Evolutionary conservation across 495 filamentous ascomycete genomes (phyloP), one percentile per base, ranked within the genome.

Genomic region (Viridothelium virens): DNA sequence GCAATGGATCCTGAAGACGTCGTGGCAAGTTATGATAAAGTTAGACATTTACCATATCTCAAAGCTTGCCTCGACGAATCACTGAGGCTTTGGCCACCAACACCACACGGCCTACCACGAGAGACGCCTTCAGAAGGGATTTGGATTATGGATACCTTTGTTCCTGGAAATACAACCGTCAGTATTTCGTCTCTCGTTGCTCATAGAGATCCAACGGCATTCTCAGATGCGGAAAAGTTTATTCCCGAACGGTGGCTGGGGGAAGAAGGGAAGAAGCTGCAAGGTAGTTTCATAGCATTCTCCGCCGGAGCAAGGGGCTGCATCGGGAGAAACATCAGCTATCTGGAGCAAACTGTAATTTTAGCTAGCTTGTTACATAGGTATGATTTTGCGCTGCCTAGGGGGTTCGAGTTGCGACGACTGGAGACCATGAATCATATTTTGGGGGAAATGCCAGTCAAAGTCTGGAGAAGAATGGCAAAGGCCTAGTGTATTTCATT

Each of bases 291-390:
- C 47, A 71, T 82, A 56, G 72, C 79, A 5, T 81, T 82, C 66
- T 75, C 72, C 61, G 71, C 76, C 2, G 78, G 78, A 2, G 74
- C 77, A 0, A 62, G 78, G 38, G 78, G 74, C 0, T 80, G 78
- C 64, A 80, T 81, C 70, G 78, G 79, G 12, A 69, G 76, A 0
- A 79, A 79, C 69, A 79, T 81, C 47, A 73, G 74, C 1, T 80
- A 80, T 59, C 69, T 81, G 44, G 79, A 81, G 70, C 79, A 74
- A 65, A 68, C 67, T 1, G 66, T 75, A 1, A 14, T 69, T 11
- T 41, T 74, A 9, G 69, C 70, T 1, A 71, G 41, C 47, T 36
- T 74, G 9, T 3, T 73, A 4, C 65, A 71, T 39, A 61, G 69
- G 31, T 75, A 74, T 53, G 69, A 75, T 6, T 77, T 83, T 68